phyloP scores from a whole-genome alignment of 768 basidiomycete genomes.

The Hypsizygus marmoreus region DNA sequence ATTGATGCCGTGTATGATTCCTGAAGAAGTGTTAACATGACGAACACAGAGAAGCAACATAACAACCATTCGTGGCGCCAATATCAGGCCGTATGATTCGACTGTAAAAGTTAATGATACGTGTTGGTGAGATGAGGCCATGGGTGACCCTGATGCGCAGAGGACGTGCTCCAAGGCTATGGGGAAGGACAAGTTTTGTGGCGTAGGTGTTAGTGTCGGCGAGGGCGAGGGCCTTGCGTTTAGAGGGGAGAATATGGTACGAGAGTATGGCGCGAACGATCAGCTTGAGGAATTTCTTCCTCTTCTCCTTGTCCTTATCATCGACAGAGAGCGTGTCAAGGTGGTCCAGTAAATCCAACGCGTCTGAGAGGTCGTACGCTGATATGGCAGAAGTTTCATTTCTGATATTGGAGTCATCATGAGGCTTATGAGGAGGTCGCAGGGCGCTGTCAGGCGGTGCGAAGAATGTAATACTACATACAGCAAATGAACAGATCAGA shows the following conservation, averaged over 20 bases:
- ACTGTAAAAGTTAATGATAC: constrained; percentile 51
- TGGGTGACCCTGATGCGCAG: constrained; percentile 44
- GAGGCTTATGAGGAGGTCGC: constrained; percentile 22
- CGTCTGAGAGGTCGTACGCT: constrained; percentile 20
- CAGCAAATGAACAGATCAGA: neutral
- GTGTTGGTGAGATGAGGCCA: constrained; percentile 31
- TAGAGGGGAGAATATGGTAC: constrained; percentile 56
- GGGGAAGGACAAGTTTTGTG: constrained; percentile 43
- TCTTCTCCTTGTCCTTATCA: constrained; percentile 43
- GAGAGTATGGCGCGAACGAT: constrained; percentile 55
- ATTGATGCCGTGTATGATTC: constrained; percentile 53
- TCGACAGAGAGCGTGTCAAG: constrained; percentile 39
- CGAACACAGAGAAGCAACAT: neutral
- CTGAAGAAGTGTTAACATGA: constrained; percentile 22
- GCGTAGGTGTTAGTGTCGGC: constrained; percentile 56
- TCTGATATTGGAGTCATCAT: constrained; percentile 8
- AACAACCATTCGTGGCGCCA: constrained; percentile 53
- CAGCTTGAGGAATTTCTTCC: constrained; percentile 56
- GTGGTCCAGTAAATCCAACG: constrained; percentile 27
- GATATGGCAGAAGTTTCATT: constrained; percentile 9
- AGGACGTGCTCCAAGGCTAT: constrained; percentile 45
- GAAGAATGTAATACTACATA: constrained; percentile 53
- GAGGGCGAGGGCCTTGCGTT: constrained; percentile 38
- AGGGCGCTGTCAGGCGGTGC: constrained; percentile 51
- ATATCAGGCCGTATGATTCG: constrained; percentile 43